Percentiles rank a stretch among this genome's conserved stretches.
These are phyloP conservation scores for Ganoderma multipileum DNA, from an alignment of 1,284 basidiomycete species.

Conservation along the genomic window DNA sequence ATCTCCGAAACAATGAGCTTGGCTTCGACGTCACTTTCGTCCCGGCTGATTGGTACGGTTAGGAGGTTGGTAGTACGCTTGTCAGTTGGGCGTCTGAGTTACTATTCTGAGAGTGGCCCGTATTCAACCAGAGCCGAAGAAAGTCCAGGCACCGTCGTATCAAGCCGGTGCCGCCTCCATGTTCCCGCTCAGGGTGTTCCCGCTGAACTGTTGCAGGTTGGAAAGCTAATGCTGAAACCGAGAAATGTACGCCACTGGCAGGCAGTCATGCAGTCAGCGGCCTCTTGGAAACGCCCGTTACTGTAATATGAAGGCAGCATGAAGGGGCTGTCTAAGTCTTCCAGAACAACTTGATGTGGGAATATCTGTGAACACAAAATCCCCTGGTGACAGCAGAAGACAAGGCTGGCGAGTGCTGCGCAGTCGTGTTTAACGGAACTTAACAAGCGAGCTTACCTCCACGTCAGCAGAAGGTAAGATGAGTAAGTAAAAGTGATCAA, in stretches of 20 bases:
- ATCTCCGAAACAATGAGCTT: background rate
- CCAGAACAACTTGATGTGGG: background rate
- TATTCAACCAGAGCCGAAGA: background rate
- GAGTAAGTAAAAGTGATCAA: background rate
- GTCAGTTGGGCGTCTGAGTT: background rate
- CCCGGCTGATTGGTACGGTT: background rate
- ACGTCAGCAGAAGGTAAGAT: background rate
- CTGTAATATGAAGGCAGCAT: background rate
- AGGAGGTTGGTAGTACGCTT: background rate
- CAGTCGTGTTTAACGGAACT: background rate
- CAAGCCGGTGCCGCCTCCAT: background rate
- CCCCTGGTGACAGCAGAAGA: too few species aligned
- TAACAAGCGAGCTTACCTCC: conserved; percentile 4
- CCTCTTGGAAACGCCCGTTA: background rate
- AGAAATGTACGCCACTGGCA: background rate
- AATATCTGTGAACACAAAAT: background rate
- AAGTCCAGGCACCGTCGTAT: background rate
- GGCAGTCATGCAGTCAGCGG: too few species aligned
- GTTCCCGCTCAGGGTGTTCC: background rate
- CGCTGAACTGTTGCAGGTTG: background rate
- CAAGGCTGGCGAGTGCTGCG: background rate
- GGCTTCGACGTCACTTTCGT: background rate
- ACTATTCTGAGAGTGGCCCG: background rate
- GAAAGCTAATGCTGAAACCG: background rate
- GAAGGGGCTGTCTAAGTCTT: background rate